Evolutionary conservation across 345 rosid species (phyloP), one percentile per base, ranked within the genome.

Genomic region (Camelina laxa): DNA sequence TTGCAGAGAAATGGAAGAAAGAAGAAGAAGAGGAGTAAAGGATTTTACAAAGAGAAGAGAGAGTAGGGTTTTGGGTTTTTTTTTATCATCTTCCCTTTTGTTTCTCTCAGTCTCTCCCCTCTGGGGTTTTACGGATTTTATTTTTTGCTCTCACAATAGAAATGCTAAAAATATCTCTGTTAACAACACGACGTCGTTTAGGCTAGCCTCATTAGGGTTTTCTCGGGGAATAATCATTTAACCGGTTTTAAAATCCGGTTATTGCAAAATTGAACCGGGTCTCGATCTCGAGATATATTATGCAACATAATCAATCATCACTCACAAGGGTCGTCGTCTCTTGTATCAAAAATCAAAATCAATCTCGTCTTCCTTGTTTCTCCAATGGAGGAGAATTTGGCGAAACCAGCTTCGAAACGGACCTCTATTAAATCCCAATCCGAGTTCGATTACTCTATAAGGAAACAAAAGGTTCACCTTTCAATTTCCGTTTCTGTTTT

Each of bases 391-490:
- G 78, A 78, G 47, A 73, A 73, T 41, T 7, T 45, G 38, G 2
- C 74, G 7, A 66, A 53, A 60, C 14, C 45, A 73, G 50, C 16
- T 7, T 45, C 74, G 33, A 82, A 70, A 69, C 84, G 91, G 21
- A n/a, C 56, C 13, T 67, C 87, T 30, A 60, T 80, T 6, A 90
- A 90, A 76, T 55, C 81, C 33, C 84, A 73, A 15, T 61, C 85
- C 20, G 62, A 20, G 15, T 84, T 88, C 74, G 84, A 83, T 74
- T 69, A 77, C 77, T 76, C 87, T 47, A 47, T 63, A 15, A 84
- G 95, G 88, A 90, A 84, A 80, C 73, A 79, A 31, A 89, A 89
- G 96, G 97, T 91, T 39, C 62, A 6, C 7, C 41, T 11, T 57
- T 27, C 61, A 49, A 54, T 74, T 36, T 60, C 15, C 35, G 39